Evolutionary conservation across 2,329 filamentous ascomycete genomes (phyloP).

Genomic region (Colletotrichum agaves): DNA sequence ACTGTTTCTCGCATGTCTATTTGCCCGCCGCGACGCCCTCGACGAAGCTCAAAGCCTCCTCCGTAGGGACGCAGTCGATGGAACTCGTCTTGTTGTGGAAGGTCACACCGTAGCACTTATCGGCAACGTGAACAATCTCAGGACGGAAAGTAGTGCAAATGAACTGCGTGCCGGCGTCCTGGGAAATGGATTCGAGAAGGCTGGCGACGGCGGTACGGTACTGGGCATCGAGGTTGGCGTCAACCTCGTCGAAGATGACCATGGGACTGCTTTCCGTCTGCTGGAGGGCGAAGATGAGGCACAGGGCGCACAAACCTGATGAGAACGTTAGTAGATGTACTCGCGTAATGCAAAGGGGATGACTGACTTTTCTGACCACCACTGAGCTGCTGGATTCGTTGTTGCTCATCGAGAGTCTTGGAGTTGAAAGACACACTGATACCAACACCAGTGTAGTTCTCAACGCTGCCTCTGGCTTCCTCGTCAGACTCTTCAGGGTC

Average conservation of each 20-base stretch:
- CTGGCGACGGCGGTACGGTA: constrained; percentile 96
- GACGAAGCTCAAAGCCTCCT: constrained; percentile 92
- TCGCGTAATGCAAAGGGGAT: not conserved
- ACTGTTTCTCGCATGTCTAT: not conserved
- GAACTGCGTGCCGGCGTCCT: constrained; percentile 78
- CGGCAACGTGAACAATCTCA: constrained; percentile 93
- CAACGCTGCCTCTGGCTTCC: constrained; percentile 76
- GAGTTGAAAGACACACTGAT: constrained; percentile 99
- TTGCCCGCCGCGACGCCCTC: constrained; percentile 73
- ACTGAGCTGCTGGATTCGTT: constrained; percentile 95
- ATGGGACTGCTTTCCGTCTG: constrained; percentile 97
- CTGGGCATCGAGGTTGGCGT: constrained; percentile 97
- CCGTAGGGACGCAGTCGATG: constrained; percentile 88
- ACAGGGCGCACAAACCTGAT: constrained; percentile 90
- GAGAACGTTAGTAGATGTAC: constrained; percentile 38
- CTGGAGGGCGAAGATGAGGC: constrained; percentile 98
- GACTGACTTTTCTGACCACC: constrained; percentile 95
- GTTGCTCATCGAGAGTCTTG: constrained; percentile 93
- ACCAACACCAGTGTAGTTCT: constrained; percentile 95
- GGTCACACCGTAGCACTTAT: constrained; percentile 97
- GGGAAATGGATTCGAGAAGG: constrained; percentile 83
- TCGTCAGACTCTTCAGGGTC: constrained; percentile 74
- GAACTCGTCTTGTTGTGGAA: constrained; percentile 94
- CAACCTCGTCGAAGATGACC: constrained; percentile 99
- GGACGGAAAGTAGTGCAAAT: constrained; percentile 99